Evolutionary conservation across 225 moss, liverwort and hornwort genomes (phyloP).

Genomic region (Anthoceros angustus): DNA sequence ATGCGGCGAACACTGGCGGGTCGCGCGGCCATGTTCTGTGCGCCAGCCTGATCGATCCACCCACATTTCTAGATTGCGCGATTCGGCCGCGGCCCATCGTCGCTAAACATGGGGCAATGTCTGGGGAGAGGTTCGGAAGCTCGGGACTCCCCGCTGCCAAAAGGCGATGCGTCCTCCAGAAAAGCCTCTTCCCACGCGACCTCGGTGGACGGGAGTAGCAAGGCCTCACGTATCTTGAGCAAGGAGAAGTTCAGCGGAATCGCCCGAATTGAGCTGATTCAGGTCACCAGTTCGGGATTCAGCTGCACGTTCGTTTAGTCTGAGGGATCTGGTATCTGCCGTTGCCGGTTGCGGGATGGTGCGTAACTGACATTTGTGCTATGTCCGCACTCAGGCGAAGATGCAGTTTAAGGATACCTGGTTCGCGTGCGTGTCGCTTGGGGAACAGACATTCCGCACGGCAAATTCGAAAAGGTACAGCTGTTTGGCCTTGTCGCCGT

Average conservation of each 20-base stretch:
- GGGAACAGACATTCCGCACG: conserved; percentile 89
- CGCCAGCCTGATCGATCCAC: not conserved
- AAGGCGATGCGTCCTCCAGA: not conserved
- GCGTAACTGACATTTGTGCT: conserved; percentile 3
- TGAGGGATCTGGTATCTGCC: not conserved
- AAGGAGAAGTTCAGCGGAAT: conserved; percentile 72
- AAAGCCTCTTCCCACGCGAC: not conserved
- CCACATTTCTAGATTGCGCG: not conserved
- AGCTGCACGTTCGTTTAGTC: not conserved
- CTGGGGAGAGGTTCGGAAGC: not conserved
- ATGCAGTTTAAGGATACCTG: conserved; percentile 75
- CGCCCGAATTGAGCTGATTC: conserved; percentile 47
- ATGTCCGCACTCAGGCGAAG: conserved; percentile 42
- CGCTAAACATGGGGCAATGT: not conserved
- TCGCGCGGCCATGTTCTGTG: not conserved
- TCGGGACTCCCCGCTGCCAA: not conserved
- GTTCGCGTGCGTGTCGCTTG: conserved; percentile 83
- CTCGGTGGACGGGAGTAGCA: not conserved
- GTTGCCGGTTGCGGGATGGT: not conserved
- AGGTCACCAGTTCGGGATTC: conserved; percentile 22
- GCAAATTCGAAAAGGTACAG: conserved; percentile 50
- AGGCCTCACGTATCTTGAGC: conserved; percentile 10
- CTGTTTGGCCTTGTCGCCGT: not conserved
- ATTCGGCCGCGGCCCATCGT: not conserved
- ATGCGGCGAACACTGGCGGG: no score